These are phyloP conservation scores for Gentiana straminea DNA, from an alignment of 257 asterid species.

Conservation along the genomic window DNA sequence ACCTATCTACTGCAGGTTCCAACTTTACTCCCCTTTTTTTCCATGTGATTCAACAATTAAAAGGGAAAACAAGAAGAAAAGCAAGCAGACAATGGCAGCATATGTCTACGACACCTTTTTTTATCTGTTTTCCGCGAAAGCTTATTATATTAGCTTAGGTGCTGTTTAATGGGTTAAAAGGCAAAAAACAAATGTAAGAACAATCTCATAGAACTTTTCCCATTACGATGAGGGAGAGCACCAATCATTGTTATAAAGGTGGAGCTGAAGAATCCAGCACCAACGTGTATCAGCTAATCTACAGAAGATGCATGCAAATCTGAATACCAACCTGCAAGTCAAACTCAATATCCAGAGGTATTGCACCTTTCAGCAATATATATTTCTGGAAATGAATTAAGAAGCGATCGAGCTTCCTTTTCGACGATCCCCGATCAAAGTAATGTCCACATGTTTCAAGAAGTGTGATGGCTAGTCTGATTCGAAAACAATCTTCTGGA, in stretches of 20 bases:
- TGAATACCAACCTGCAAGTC: conserved; percentile 79
- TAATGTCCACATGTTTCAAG: conserved; percentile 98
- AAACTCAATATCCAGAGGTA: conserved; percentile 94
- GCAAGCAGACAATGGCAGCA: background rate
- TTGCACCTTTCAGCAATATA: conserved; percentile 65
- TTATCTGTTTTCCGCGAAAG: too few species aligned
- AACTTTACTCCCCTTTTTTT: too few species aligned
- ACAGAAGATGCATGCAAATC: background rate
- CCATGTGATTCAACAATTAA: background rate
- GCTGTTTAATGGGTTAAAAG: background rate
- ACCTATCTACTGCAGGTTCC: too few species aligned
- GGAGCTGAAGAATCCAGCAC: background rate
- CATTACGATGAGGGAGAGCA: background rate
- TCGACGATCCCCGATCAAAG: conserved; percentile 95
- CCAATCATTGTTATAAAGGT: background rate
- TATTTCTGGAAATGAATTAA: conserved; percentile 91
- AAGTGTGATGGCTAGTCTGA: conserved; percentile 86
- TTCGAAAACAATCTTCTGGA: conserved; percentile 92
- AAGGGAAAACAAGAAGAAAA: conserved; percentile 1
- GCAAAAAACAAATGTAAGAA: too few species aligned
- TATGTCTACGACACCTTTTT: too few species aligned
- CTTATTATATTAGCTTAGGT: too few species aligned
- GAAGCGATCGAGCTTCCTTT: conserved; percentile 94
- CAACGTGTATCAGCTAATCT: background rate
- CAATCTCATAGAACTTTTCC: too few species aligned